These are phyloP conservation scores for Serendipita sp. DNA, from an alignment of 768 basidiomycete genomes.

Conservation along the genomic window DNA sequence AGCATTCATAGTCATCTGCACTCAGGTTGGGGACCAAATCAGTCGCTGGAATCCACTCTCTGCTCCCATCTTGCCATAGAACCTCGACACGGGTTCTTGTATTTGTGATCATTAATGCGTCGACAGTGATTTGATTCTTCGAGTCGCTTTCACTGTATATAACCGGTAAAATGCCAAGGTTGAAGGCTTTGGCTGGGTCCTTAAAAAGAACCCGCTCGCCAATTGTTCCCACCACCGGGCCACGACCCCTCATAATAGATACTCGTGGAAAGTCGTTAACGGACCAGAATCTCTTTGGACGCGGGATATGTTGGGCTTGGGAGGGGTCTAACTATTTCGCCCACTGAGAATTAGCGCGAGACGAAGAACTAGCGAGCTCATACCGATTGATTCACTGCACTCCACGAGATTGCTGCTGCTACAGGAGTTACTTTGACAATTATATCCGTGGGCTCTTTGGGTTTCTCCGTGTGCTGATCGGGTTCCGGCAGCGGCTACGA, in stretches of 20 bases:
- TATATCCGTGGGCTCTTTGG: conserved; percentile 32
- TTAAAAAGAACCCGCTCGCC: conserved; percentile 58
- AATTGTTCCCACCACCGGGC: conserved; percentile 50
- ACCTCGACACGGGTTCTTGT: conserved; percentile 54
- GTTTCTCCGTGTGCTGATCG: conserved; percentile 31
- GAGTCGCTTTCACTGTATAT: conserved; percentile 39
- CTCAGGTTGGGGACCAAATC: conserved; percentile 69
- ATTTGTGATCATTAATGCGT: conserved; percentile 48
- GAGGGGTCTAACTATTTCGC: conserved; percentile 39
- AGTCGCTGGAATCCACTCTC: conserved; percentile 42
- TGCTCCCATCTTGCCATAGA: conserved; percentile 77
- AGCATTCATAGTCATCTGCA: conserved; percentile 84
- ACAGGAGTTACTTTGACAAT: conserved; percentile 61
- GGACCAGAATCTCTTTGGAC: conserved; percentile 65
- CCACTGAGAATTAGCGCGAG: not conserved
- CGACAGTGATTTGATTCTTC: conserved; percentile 33
- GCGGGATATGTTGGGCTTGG: conserved; percentile 37
- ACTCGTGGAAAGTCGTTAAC: conserved; percentile 48
- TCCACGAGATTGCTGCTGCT: conserved; percentile 69
- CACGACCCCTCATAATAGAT: conserved; percentile 41
- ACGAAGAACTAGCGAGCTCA: conserved; percentile 14
- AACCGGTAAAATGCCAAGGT: conserved; percentile 31
- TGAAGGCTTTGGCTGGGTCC: conserved; percentile 17
- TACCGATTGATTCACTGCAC: conserved; percentile 76
- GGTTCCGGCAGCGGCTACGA: conserved; percentile 24